Evolutionary conservation across 2,329 filamentous ascomycete genomes (phyloP), one percentile per base, ranked within the genome.

Genomic region (Clarireedia monteithiana): DNA sequence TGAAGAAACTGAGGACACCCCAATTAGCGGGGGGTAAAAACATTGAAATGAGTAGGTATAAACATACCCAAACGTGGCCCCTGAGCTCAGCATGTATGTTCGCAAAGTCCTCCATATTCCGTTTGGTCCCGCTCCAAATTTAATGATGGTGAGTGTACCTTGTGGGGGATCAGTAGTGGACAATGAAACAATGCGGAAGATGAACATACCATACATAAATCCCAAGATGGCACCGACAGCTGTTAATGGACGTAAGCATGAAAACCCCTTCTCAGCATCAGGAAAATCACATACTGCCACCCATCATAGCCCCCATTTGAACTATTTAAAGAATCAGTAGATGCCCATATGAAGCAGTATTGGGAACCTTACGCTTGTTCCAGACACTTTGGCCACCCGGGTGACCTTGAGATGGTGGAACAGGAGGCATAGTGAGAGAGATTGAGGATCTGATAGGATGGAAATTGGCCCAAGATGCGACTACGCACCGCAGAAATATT

Each of bases 271-370:
- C 24, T 23, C 7, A 17, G 24, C 26, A 20, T 9, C 7, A 23
- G n/a, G 10, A 4, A 42, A 56, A 45, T 55, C 52, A 82, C 91
- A 68, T 88, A 97, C 92, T 95, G 71, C 91, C 89, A 66, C 94
- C 94, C 91, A 97, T 97, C 86, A 99, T 86, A 61, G 88, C 91
- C 66, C 94, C 94, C 91, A 97, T 96, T 79, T 96, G 96, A 73
- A 91, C 91, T 95, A 71, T 66, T 49, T 56, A 68, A n/a, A 70
- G 66, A 48, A 57, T 64, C 54, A 64, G 57, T 58, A 57, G 68
- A 70, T 67, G 71, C 70, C 63, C 56, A 40, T 17, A 34, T 34
- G 17, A 6, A 48, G 36, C 27, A 47, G 9, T 48, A 20, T n/a
- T 15, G 26, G 53, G 47, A 38, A 55, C 20, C 45, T 49, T 54